Evolutionary conservation across 1,284 basidiomycete species (phyloP), one percentile per base, ranked within the genome.

Genomic region (Ceratobasidium sp.): DNA sequence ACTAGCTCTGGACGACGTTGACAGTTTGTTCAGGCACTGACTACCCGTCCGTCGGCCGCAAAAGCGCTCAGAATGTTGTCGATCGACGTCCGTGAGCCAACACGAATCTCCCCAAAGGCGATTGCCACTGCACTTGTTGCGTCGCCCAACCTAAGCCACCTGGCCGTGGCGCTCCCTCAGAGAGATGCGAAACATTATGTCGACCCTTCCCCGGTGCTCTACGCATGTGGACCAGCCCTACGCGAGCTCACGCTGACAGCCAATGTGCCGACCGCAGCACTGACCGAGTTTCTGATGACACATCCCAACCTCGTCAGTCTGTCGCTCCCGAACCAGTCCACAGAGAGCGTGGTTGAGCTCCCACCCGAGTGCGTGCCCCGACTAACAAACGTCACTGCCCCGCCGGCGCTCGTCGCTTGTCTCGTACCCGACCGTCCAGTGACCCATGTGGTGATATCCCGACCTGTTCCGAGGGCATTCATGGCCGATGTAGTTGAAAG

Each of bases 1-100:
- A 47, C 12, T 6, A 27, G 47, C n/a, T 6, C 22, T 50, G 8
- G 10, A 13, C 20, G 13, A 15, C 22, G 22, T 27, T 27, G 6
- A 6, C 22, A 27, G 17, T 40, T 40, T 7, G 3, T 29, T 2
- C 38, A 65, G 62, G 62, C 62, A 25, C 38, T 65, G 13, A 65
- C 62, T 10, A 53, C 22, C 15, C 62, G 62, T 7, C 17, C 49
- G 27, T 53, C 62, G 38, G 62, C 62, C 13, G 47, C 62, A 40
- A 53, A 49, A 25, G 62, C 62, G 38, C 62, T 65, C 49, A 65
- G 54, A 49, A 65, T 65, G 62, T 49, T 65, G 10, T 65, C 62
- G 32, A 65, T 65, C 49, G 62, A 65, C 49, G 54, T 54, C n/a
- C 62, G 62, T 22, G 62, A 65, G 35, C 62, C 34, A 12, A 29